These are phyloP conservation scores for Aspergillus incahuasiensis DNA, from an alignment of 495 filamentous ascomycete species.

Conservation along the genomic window DNA sequence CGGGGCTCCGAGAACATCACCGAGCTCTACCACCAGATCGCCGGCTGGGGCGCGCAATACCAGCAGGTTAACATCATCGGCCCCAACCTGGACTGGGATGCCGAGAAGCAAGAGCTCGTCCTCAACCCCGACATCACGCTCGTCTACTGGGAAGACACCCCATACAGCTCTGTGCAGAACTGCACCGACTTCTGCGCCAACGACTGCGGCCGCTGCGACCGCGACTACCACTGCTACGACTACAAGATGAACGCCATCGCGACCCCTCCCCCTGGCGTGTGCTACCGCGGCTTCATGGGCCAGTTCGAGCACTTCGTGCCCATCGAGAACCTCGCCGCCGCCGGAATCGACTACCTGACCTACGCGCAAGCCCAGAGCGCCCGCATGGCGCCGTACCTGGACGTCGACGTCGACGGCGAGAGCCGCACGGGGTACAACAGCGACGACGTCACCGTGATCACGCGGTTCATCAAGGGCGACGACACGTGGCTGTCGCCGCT, in stretches of 20 bases:
- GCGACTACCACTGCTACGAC: slow-evolving; percentile 21
- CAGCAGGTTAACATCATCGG: slow-evolving; percentile 18
- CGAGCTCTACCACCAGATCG: slow-evolving; percentile 15
- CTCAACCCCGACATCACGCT: slow-evolving; percentile 11
- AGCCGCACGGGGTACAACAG: too few relatives aligned
- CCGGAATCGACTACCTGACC: slow-evolving; percentile 14
- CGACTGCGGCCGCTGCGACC: slow-evolving; percentile 19
- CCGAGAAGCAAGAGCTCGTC: slow-evolving; percentile 1
- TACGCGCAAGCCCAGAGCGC: slow-evolving; percentile 14
- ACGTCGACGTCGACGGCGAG: too few relatives aligned
- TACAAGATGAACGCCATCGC: slow-evolving; percentile 11
- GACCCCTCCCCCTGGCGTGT: slow-evolving; percentile 15
- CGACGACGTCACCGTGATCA: too few relatives aligned
- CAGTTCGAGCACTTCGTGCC: slow-evolving; percentile 23
- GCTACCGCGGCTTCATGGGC: slow-evolving; percentile 14
- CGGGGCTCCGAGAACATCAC: slow-evolving; percentile 14
- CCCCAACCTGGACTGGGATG: slow-evolving; percentile 17
- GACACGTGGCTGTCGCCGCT: slow-evolving; percentile 17
- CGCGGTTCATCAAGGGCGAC: slow-evolving; percentile 13
- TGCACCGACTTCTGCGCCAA: slow-evolving; percentile 23
- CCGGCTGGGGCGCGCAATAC: slow-evolving; percentile 11
- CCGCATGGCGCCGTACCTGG: slow-evolving; percentile 5
- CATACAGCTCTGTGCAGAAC: slow-evolving; percentile 19
- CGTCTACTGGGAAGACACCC: slow-evolving; percentile 18
- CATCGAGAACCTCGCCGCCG: slow-evolving; percentile 15